phyloP scores from a whole-genome alignment of 2,329 filamentous ascomycete genomes.

The Alternaria ventricosa region DNA sequence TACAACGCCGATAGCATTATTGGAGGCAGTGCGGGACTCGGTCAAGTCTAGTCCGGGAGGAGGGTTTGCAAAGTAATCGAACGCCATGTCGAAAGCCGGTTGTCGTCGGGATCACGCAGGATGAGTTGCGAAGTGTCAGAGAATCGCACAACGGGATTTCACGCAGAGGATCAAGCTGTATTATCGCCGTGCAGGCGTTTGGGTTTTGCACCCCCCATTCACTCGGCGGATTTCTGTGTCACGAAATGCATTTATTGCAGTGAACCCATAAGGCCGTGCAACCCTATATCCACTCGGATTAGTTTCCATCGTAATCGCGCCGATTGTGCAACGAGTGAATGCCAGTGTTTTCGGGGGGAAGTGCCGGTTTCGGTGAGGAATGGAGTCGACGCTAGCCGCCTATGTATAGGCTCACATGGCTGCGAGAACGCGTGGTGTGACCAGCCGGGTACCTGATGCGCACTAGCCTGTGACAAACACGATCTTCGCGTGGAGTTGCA shows the following conservation, averaged over 20 bases:
- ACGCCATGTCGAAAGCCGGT: neutral
- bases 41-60: slow-evolving; percentile 24
- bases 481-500: neutral
- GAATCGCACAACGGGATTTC: neutral
- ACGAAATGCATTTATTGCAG: neutral
- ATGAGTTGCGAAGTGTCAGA: neutral
- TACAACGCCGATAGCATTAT: slow-evolving; percentile 30
- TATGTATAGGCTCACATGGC: neutral
- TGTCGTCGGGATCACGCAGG: neutral
- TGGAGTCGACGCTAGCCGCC: neutral
- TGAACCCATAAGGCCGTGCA: neutral
- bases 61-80: slow-evolving; percentile 20
- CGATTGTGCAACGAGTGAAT: neutral
- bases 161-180: neutral
- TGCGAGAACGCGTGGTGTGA: neutral
- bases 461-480: neutral
- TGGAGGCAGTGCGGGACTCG: slow-evolving; percentile 28
- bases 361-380: neutral
- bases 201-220: neutral
- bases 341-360: neutral
- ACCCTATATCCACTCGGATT: neutral
- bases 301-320: neutral
- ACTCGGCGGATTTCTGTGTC: neutral
- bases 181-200: neutral
- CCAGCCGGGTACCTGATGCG: neutral